Percentiles rank a stretch among this genome's conserved stretches.
Evolutionary conservation across 2,329 filamentous ascomycete genomes (phyloP).

Genomic region (Nigrospora sphaerica): DNA sequence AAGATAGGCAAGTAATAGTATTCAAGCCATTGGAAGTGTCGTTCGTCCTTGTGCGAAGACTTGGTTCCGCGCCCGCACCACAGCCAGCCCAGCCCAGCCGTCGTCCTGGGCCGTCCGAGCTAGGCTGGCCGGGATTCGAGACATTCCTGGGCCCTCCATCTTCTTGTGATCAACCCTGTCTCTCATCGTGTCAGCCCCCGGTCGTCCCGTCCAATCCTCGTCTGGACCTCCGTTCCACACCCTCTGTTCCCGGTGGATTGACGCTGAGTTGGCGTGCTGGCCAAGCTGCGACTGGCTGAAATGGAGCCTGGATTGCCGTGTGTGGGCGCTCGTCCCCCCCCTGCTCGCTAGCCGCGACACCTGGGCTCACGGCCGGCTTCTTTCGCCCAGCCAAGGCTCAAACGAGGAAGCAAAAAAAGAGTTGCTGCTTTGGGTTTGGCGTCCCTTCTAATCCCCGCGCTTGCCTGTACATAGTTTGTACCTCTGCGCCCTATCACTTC

Average conservation of each 20-base stretch:
- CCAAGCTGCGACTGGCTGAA: not conserved
- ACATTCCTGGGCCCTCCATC: not conserved
- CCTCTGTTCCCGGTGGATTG: constrained; percentile 13
- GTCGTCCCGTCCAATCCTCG: constrained; percentile 20
- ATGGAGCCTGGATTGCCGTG: not conserved
- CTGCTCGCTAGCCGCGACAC: constrained; percentile 8
- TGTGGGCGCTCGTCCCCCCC: constrained; percentile 8
- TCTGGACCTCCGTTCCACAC: constrained; percentile 8
- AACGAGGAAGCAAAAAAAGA: too few species aligned
- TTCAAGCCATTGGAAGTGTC: not conserved
- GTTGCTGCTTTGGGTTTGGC: constrained; percentile 7
- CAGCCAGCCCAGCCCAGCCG: too few species aligned
- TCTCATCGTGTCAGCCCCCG: constrained; percentile 22
- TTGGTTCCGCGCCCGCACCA: not conserved
- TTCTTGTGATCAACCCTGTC: constrained; percentile 8
- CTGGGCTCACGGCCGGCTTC: constrained; percentile 1
- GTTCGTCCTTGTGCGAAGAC: not conserved
- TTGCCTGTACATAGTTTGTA: not conserved
- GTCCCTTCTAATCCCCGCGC: constrained; percentile 11
- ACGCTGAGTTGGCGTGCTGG: constrained; percentile 22
- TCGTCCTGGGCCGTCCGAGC: too few species aligned
- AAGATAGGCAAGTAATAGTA: not conserved
- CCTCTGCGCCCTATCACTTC: constrained; percentile 2
- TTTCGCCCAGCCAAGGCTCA: not conserved
- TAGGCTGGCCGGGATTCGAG: not conserved